phyloP scores from a whole-genome alignment of 768 basidiomycete species.

The Hydnomerulius pinastri region DNA sequence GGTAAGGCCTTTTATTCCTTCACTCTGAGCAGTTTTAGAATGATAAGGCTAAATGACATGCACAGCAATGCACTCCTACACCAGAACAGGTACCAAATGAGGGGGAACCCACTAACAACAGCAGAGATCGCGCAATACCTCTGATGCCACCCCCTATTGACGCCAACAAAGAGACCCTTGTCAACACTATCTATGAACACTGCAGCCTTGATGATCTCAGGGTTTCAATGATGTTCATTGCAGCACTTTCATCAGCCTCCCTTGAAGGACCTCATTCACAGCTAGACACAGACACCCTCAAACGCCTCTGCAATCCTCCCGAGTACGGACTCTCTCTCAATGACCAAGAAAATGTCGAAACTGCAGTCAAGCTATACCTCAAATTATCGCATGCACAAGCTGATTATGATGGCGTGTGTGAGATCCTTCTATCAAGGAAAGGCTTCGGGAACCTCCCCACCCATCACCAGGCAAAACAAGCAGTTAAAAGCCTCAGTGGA shows the following conservation, averaged over 20 bases:
- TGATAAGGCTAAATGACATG: too few relatives aligned
- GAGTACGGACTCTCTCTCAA: background rate
- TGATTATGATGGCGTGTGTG: background rate
- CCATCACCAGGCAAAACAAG: too few relatives aligned
- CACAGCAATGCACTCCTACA: too few relatives aligned
- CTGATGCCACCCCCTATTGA: background rate
- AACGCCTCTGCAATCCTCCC: constrained; percentile 2
- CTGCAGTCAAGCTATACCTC: background rate
- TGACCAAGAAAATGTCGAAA: background rate
- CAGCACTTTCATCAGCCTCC: background rate
- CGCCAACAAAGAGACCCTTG: background rate
- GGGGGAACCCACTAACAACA: background rate
- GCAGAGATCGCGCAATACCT: too few relatives aligned
- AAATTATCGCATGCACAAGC: background rate
- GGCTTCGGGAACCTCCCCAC: too few relatives aligned
- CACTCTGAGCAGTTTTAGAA: too few relatives aligned
- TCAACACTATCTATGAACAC: background rate
- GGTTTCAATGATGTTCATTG: background rate
- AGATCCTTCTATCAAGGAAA: too few relatives aligned
- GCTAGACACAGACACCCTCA: background rate
- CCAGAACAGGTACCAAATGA: background rate
- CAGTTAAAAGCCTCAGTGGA: too few relatives aligned
- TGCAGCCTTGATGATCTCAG: background rate
- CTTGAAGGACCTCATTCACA: background rate
- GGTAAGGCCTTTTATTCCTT: too few relatives aligned